phyloP scores from a whole-genome alignment of 2,329 filamentous ascomycete genomes.

The Aspergillus ruber region DNA sequence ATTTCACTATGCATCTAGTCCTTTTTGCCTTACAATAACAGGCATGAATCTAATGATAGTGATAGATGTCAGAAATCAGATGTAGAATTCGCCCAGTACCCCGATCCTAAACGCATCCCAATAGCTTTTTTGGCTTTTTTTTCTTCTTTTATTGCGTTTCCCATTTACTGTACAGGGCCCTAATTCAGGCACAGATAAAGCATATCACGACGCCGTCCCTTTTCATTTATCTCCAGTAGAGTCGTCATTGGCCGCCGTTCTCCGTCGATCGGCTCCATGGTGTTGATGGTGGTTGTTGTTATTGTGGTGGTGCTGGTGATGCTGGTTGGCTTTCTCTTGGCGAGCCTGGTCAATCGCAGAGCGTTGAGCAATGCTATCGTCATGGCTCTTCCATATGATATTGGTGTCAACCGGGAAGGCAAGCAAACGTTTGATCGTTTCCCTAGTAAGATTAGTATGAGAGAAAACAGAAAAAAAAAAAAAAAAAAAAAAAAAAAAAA shows the following conservation, averaged over 20 bases:
- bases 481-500: too few species aligned
- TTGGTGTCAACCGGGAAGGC: constrained; percentile 81
- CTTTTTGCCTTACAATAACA: background rate
- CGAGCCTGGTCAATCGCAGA: constrained; percentile 85
- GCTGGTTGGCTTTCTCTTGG: constrained; percentile 64
- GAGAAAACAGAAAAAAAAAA: too few species aligned
- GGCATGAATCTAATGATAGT: constrained; percentile 5
- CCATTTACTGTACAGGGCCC: constrained; percentile 34
- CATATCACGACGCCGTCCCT: constrained; percentile 27
- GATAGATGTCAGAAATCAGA: constrained; percentile 26
- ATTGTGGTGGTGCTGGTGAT: constrained; percentile 26
- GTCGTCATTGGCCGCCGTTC: constrained; percentile 38
- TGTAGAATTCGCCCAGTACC: constrained; percentile 36
- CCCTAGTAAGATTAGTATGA: constrained; percentile 49
- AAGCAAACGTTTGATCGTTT: constrained; percentile 88
- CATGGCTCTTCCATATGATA: constrained; percentile 92
- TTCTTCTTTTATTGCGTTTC: background rate
- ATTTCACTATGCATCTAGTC: too few species aligned
- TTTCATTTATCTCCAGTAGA: constrained; percentile 38
- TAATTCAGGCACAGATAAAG: constrained; percentile 17
- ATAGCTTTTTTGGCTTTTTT: constrained; percentile 25
- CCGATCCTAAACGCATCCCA: constrained; percentile 31
- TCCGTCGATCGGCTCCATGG: constrained; percentile 35
- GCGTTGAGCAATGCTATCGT: constrained; percentile 88
- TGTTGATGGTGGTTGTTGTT: constrained; percentile 28